Evolutionary conservation across 306 rosid genomes (phyloP).

Genomic region (Hippophae tibetana): DNA sequence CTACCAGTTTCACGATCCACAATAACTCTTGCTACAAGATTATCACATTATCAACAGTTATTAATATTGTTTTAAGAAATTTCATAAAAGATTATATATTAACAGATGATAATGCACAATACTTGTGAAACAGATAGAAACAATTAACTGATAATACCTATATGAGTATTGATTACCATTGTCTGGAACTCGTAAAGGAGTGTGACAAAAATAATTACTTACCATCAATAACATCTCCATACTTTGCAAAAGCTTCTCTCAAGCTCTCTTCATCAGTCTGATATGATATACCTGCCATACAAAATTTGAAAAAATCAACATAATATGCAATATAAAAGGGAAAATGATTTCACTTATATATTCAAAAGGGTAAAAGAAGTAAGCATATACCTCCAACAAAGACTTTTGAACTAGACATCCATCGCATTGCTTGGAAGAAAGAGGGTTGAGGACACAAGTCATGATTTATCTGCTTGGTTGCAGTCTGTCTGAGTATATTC

Average conservation of each 20-base stretch:
- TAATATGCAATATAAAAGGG: conserved; percentile 1
- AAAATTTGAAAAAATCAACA: conserved; percentile 2
- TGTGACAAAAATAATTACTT: background rate
- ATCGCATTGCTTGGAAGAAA: conserved; percentile 48
- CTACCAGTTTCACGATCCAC: conserved; percentile 72
- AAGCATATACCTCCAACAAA: conserved; percentile 67
- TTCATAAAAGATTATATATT: background rate
- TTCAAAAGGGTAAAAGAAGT: background rate
- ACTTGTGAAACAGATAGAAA: background rate
- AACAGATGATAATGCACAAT: background rate
- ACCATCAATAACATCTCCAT: conserved; percentile 82
- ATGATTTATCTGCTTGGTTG: conserved; percentile 32
- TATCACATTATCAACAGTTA: background rate
- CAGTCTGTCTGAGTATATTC: conserved; percentile 47
- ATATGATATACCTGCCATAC: conserved; percentile 54
- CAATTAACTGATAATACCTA: background rate
- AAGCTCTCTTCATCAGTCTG: conserved; percentile 57
- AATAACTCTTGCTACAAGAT: conserved; percentile 56
- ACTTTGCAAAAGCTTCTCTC: conserved; percentile 60
- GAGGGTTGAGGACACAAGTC: conserved; percentile 39
- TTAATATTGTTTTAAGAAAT: background rate
- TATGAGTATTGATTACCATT: background rate
- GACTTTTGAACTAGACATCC: conserved; percentile 62
- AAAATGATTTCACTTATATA: background rate
- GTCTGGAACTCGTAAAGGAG: background rate